Evolutionary conservation across 2,329 filamentous ascomycete species (phyloP).

Genomic region (Didymella arachidicola): DNA sequence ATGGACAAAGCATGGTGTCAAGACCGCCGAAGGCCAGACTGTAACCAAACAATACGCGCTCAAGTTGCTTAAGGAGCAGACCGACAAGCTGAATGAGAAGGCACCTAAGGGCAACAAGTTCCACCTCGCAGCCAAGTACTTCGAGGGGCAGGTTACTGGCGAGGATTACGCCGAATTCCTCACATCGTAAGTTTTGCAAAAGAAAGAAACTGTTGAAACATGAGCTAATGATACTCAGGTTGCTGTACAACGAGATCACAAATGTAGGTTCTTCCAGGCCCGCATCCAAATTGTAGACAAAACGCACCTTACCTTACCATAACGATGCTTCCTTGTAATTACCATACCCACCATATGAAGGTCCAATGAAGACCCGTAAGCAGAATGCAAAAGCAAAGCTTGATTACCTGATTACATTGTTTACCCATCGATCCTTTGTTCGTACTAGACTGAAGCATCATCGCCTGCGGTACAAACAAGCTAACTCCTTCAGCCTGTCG

Average conservation of each 20-base stretch:
- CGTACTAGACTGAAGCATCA: neutral
- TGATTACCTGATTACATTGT: conserved; percentile 4
- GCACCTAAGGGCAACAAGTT: conserved; percentile 90
- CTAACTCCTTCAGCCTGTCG: conserved; percentile 12
- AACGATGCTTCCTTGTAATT: conserved; percentile 16
- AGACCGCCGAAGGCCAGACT: conserved; percentile 85
- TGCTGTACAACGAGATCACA: conserved; percentile 89
- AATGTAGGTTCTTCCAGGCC: conserved; percentile 70
- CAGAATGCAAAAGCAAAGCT: conserved; percentile 18
- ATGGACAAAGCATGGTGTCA: conserved; percentile 79
- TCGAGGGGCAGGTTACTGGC: conserved; percentile 89
- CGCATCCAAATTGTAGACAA: conserved; percentile 55
- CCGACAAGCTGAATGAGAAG: conserved; percentile 75
- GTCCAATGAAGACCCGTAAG: conserved; percentile 11
- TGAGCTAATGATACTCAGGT: conserved; percentile 55
- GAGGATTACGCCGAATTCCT: conserved; percentile 98
- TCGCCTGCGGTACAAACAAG: neutral
- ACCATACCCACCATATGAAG: conserved; percentile 16
- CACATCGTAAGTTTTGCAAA: conserved; percentile 69
- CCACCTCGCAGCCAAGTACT: conserved; percentile 89
- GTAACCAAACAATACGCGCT: conserved; percentile 93
- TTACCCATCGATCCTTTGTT: neutral
- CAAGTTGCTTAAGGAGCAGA: conserved; percentile 84
- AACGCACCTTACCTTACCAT: neutral
- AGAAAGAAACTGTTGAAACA: neutral